Percentiles rank a stretch among this genome's conserved stretches.
Conservation (phyloP, 164 flowering plant species). For the Berberis thunbergii region DNA sequence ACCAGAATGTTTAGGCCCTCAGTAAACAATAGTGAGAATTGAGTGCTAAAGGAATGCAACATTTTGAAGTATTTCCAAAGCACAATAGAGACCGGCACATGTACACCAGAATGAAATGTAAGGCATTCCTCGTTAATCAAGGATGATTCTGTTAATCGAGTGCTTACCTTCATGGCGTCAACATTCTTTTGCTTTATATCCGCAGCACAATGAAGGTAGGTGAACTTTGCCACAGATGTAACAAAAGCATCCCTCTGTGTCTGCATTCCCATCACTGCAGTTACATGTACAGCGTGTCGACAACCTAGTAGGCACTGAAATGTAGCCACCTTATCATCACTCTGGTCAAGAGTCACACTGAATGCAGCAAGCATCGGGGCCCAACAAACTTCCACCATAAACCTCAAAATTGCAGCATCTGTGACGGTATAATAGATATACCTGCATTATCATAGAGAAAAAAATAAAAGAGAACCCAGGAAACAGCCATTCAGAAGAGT, state of each 20-base stretch:
- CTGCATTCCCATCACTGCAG: constrained; percentile 94
- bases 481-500: too few relatives aligned
- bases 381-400: constrained; percentile 98
- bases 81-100: neutral
- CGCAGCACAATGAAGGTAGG: constrained; percentile 89
- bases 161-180: constrained; percentile 86
- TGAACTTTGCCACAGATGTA: constrained; percentile 92
- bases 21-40: too few relatives aligned
- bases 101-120: constrained; percentile 1
- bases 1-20: neutral
- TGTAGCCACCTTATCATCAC: constrained; percentile 82
- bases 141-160: neutral
- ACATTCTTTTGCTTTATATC: constrained; percentile 99
- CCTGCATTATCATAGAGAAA: constrained; percentile 37
- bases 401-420: constrained; percentile 81
- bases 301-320: constrained; percentile 78
- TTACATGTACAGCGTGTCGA: constrained; percentile 91
- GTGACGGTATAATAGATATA: constrained; percentile 66
- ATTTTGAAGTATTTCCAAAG: too few relatives aligned
- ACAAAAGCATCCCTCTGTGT: constrained; percentile 99
- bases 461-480: too few relatives aligned
- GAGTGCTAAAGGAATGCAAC: too few relatives aligned
- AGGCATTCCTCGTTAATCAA: neutral
- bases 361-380: constrained; percentile 99
- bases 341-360: constrained; percentile 94